phyloP scores from a whole-genome alignment of 768 basidiomycete species.

The Tylopilus sp. region DNA sequence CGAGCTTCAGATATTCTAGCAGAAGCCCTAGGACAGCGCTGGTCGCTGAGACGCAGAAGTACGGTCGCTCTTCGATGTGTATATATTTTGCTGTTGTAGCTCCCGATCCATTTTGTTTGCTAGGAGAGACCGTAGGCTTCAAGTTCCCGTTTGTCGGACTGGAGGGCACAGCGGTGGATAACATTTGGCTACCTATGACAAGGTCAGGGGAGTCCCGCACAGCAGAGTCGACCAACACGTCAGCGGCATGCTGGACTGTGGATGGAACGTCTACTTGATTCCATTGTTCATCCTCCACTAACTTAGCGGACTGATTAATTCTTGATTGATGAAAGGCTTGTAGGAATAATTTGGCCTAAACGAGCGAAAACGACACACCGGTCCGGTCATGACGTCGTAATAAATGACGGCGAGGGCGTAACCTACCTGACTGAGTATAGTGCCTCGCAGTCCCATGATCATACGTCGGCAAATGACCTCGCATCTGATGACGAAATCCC shows the following conservation, averaged over 20 bases:
- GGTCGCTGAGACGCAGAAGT: conserved; percentile 85
- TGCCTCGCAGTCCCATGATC: conserved; percentile 90
- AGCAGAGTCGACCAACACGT: conserved; percentile 76
- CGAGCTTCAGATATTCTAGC: conserved; percentile 81
- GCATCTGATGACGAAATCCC: conserved; percentile 86
- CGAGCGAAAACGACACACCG: conserved; percentile 2
- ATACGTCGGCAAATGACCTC: conserved; percentile 84
- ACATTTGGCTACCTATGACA: conserved; percentile 29
- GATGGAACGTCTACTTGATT: conserved; percentile 66
- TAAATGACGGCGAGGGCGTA: conserved; percentile 1
- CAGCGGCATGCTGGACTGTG: conserved; percentile 64
- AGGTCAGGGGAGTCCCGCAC: conserved; percentile 78
- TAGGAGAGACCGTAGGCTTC: conserved; percentile 10
- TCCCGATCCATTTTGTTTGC: conserved; percentile 21
- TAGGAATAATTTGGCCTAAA: conserved; percentile 82
- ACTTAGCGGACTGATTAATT: conserved; percentile 75
- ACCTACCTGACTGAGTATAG: conserved; percentile 74
- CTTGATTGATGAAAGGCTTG: conserved; percentile 80
- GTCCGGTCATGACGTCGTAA: background rate
- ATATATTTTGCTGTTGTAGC: conserved; percentile 51
- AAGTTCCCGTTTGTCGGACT: conserved; percentile 12
- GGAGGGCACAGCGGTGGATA: background rate
- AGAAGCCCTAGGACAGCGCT: conserved; percentile 68
- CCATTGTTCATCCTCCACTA: conserved; percentile 98
- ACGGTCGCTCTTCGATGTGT: conserved; percentile 78